A percentile compares a stretch with the other conserved stretches of the same genome.
These are phyloP conservation scores for Talinum fruticosum DNA, from an alignment of 148 eudicot species.

Conservation along the genomic window DNA sequence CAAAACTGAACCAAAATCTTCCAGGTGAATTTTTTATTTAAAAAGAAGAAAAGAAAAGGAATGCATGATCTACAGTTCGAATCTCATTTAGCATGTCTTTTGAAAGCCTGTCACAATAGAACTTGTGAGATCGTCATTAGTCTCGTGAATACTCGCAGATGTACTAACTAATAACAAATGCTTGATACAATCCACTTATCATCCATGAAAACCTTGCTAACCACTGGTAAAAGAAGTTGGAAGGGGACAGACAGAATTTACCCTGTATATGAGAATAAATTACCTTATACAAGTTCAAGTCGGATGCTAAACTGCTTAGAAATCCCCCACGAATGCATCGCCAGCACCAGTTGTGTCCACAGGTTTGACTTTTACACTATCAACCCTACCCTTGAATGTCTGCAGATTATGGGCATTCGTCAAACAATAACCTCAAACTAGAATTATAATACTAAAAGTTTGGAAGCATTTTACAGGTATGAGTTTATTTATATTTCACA, in stretches of 20 bases:
- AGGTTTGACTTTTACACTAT: constrained; percentile 57
- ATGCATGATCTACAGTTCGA: not conserved
- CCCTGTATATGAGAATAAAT: not conserved
- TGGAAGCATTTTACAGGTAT: too few species aligned
- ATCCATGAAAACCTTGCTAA: not conserved
- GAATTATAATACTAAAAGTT: not conserved
- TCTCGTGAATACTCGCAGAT: not conserved
- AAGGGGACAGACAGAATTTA: not conserved
- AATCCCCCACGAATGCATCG: constrained; percentile 86
- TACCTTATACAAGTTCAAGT: constrained; percentile 58
- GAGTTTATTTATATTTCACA: too few species aligned
- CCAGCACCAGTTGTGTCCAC: constrained; percentile 96
- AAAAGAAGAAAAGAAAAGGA: too few species aligned
- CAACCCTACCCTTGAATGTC: constrained; percentile 71
- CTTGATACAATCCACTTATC: not conserved
- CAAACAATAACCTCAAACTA: not conserved
- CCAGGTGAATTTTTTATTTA: too few species aligned
- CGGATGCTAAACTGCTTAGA: constrained; percentile 58
- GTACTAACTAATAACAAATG: too few species aligned
- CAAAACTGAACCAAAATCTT: too few species aligned
- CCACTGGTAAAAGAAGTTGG: not conserved
- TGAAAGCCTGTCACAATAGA: too few species aligned
- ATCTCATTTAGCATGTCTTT: too few species aligned
- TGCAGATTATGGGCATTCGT: constrained; percentile 25
- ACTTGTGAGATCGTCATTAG: not conserved